These are phyloP conservation scores for Aegilops speltoides DNA, from an alignment of 176 grass and related monocot species.

Conservation along the genomic window DNA sequence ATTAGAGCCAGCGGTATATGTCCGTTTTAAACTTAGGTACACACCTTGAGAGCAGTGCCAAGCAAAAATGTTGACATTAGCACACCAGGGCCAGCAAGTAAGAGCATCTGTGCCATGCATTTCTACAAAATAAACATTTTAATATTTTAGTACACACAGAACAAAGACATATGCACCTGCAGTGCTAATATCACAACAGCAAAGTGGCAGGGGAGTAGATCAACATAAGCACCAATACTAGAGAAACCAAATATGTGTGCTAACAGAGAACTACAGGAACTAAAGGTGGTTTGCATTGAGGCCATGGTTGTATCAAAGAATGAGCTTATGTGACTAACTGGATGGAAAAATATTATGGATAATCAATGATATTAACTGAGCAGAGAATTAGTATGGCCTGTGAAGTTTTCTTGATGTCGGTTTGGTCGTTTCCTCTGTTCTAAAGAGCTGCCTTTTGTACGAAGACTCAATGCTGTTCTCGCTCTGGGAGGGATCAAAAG, in stretches of 20 bases:
- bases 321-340: no score
- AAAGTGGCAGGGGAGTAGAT: neutral
- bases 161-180: neutral
- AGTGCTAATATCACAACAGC: neutral
- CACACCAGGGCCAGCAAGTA: constrained; percentile 93
- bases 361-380: no score
- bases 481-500: no score
- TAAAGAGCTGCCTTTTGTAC: no score
- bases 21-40: neutral
- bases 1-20: neutral
- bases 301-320: no score
- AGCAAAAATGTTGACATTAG: constrained; percentile 82
- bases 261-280: no score
- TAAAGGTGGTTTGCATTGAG: no score
- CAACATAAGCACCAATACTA: neutral
- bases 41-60: constrained; percentile 68
- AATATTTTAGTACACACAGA: neutral
- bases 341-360: no score
- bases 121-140: constrained; percentile 53
- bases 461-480: no score
- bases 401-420: no score
- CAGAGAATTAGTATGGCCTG: no score
- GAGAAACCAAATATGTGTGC: neutral
- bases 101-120: constrained; percentile 85
- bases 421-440: no score